Evolutionary conservation across 805 yeast genomes (phyloP).

Genomic region (Metschnikowia lochheadii): DNA sequence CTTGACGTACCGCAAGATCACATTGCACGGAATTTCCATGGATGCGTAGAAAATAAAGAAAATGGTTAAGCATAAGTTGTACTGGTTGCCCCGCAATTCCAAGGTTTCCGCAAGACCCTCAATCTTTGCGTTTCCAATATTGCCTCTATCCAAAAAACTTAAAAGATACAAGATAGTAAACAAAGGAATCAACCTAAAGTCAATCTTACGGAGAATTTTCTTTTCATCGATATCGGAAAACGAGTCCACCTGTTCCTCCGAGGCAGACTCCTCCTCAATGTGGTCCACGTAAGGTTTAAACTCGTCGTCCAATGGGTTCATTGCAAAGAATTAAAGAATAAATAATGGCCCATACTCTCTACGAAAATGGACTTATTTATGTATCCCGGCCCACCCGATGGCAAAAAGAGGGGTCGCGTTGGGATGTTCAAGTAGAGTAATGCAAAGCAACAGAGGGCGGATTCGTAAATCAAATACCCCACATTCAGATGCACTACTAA

Average conservation of each 20-base stretch:
- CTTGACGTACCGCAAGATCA: slow-evolving; percentile 49
- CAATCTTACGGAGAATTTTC: slow-evolving; percentile 60
- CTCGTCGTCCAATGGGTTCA: neutral
- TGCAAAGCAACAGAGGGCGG: neutral
- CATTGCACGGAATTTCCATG: slow-evolving; percentile 64
- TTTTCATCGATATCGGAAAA: slow-evolving; percentile 42
- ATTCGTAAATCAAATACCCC: slow-evolving; percentile 3
- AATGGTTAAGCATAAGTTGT: slow-evolving; percentile 60
- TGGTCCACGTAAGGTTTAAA: slow-evolving; percentile 5
- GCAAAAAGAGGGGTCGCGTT: slow-evolving; percentile 1
- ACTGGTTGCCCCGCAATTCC: slow-evolving; percentile 52
- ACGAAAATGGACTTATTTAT: neutral
- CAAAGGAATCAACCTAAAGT: slow-evolving; percentile 69
- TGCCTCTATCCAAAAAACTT: slow-evolving; percentile 77
- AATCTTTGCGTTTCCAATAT: slow-evolving; percentile 74
- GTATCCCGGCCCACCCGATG: neutral
- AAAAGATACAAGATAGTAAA: slow-evolving; percentile 70
- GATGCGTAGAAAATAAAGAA: slow-evolving; percentile 68
- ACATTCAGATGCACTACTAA: neutral
- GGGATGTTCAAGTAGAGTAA: neutral
- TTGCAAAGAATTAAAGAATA: neutral
- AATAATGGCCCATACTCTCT: no score
- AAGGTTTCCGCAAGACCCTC: slow-evolving; percentile 62
- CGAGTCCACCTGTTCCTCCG: slow-evolving; percentile 1
- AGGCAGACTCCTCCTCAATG: slow-evolving; percentile 3